phyloP scores from a whole-genome alignment of 2,329 filamentous ascomycete species.

The Fusarium sacchari region DNA sequence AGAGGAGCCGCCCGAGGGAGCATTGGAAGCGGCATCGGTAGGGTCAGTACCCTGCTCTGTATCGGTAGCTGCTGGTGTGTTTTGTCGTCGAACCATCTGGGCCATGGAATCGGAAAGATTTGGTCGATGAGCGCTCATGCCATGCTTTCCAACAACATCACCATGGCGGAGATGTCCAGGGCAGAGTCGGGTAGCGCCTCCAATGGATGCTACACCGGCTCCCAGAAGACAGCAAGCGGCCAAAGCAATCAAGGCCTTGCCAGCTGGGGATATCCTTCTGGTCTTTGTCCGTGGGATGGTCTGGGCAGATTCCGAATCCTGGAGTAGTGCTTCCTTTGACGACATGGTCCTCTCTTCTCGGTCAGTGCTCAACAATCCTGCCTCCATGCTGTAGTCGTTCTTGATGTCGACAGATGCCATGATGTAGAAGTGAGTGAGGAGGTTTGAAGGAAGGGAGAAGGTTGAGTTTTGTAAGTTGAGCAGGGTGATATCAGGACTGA shows the following conservation, averaged over 20 bases:
- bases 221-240: slow-evolving; percentile 41
- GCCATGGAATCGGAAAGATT: slow-evolving; percentile 58
- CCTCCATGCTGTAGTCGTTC: slow-evolving; percentile 45
- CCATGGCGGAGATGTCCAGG: slow-evolving; percentile 42
- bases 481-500: slow-evolving; percentile 33
- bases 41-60: slow-evolving; percentile 14
- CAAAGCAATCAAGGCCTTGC: slow-evolving; percentile 40
- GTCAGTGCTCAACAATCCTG: slow-evolving; percentile 44
- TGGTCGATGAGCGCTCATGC: slow-evolving; percentile 36
- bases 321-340: slow-evolving; percentile 41
- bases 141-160: slow-evolving; percentile 34
- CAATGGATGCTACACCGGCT: slow-evolving; percentile 39
- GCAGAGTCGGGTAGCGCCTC: slow-evolving; percentile 38
- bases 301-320: slow-evolving; percentile 39
- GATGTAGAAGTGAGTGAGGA: slow-evolving; percentile 15
- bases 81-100: slow-evolving; percentile 70
- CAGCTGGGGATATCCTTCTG: slow-evolving; percentile 35
- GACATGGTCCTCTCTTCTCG: slow-evolving; percentile 45
- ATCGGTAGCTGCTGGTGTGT: slow-evolving; percentile 48
- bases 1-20: slow-evolving; percentile 5
- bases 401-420: slow-evolving; percentile 39
- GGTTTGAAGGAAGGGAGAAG: slow-evolving; percentile 19
- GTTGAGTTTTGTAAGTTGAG: slow-evolving; percentile 42
- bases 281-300: slow-evolving; percentile 19
- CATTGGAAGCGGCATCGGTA: slow-evolving; percentile 1